A percentile compares a stretch with the other conserved stretches of the same genome.
These are phyloP conservation scores for Trichoderma koningii DNA, from an alignment of 2,329 filamentous ascomycete species.

Conservation along the genomic window DNA sequence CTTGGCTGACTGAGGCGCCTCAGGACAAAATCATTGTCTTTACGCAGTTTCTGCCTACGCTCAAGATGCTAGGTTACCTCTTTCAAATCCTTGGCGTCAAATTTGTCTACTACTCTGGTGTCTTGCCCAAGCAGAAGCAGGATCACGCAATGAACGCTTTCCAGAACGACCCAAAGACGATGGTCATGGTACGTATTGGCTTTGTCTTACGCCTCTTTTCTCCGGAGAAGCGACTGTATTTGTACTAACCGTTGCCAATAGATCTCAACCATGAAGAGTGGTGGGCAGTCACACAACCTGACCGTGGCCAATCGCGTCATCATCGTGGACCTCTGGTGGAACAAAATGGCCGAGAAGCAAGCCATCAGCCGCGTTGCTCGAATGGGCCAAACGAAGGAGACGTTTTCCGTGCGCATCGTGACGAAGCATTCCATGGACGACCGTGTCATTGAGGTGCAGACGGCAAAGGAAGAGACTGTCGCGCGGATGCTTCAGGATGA, in stretches of 20 bases:
- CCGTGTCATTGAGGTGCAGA: not conserved
- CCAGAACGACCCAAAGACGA: not conserved
- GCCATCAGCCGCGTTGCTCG: slow-evolving; percentile 62
- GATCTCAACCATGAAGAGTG: slow-evolving; percentile 37
- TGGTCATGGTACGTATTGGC: not conserved
- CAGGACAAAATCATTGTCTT: slow-evolving; percentile 44
- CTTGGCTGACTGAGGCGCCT: slow-evolving; percentile 38
- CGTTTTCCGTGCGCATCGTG: slow-evolving; percentile 1
- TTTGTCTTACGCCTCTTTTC: too few relatives aligned
- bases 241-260: not conserved
- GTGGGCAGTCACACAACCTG: slow-evolving; percentile 46
- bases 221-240: too few relatives aligned
- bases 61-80: not conserved
- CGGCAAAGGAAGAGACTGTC: not conserved
- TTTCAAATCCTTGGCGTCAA: not conserved
- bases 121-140: not conserved
- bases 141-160: not conserved
- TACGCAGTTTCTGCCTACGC: not conserved
- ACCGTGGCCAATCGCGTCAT: slow-evolving; percentile 55
- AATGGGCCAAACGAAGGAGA: slow-evolving; percentile 47
- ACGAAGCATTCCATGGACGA: not conserved
- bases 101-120: not conserved
- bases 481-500: not conserved
- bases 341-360: slow-evolving; percentile 62
- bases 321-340: slow-evolving; percentile 63